Evolutionary conservation across 371 early-diverging fungal species (phyloP).

Genomic region (Mucor velutinosus): DNA sequence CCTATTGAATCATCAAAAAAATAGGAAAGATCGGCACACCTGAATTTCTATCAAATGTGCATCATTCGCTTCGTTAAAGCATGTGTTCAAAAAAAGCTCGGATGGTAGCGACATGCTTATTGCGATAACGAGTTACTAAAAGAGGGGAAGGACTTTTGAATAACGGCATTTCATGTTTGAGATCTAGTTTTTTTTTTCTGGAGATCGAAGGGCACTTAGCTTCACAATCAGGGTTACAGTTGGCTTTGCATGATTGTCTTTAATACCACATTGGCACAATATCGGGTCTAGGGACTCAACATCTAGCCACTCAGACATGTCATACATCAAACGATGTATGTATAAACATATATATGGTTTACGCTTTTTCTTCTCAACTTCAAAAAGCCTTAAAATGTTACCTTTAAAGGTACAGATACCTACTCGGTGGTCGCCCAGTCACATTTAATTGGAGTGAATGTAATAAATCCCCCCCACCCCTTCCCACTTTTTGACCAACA

Average conservation of each 20-base stretch:
- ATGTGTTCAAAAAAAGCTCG: neutral
- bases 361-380: neutral
- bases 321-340: neutral
- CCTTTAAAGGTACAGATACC: slow-evolving; percentile 10
- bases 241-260: neutral
- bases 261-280: neutral
- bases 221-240: neutral
- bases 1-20: neutral
- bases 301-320: neutral
- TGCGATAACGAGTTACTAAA: neutral
- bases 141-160: neutral
- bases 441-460: neutral
- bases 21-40: neutral
- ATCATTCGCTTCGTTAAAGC: neutral
- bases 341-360: neutral
- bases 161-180: neutral
- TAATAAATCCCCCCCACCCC: slow-evolving; percentile 4
- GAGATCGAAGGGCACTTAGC: neutral
- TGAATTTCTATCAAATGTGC: neutral
- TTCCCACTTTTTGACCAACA: neutral
- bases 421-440: slow-evolving; percentile 15
- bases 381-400: slow-evolving; percentile 2
- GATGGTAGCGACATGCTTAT: neutral
- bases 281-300: neutral
- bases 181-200: neutral